Conservation (phyloP, 139 green algal genomes). For the Astrephomene gubernaculifera region DNA sequence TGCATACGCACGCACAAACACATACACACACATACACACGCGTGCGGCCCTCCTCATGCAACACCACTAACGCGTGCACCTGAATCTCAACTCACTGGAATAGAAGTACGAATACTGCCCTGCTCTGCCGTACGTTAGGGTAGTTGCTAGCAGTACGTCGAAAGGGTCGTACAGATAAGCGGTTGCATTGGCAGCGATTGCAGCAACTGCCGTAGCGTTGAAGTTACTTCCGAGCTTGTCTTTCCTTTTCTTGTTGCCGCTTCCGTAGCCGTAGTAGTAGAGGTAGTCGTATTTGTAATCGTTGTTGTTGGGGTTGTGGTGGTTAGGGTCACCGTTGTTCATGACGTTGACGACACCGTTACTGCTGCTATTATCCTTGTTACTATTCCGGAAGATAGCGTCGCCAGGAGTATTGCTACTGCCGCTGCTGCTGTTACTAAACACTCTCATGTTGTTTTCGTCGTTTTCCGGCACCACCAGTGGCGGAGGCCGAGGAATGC, state of each 20-base stretch:
- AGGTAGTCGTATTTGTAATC: neutral
- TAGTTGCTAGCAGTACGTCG: constrained; percentile 28
- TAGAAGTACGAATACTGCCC: constrained; percentile 42
- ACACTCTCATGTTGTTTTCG: neutral
- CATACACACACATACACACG: too few relatives aligned
- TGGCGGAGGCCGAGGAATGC: neutral
- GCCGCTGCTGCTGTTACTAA: neutral
- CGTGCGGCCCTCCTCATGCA: too few relatives aligned
- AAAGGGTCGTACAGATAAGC: constrained; percentile 22
- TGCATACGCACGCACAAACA: too few relatives aligned
- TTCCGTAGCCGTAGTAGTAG: neutral
- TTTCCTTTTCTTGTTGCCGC: neutral
- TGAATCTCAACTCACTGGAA: neutral
- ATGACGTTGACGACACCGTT: too few relatives aligned
- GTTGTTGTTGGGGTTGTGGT: too few relatives aligned
- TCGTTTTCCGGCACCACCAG: neutral
- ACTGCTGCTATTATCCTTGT: too few relatives aligned
- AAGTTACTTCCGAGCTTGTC: too few relatives aligned
- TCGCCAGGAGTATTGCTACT: neutral
- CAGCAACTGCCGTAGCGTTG: too few relatives aligned
- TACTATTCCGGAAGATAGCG: neutral
- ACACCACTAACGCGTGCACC: too few relatives aligned
- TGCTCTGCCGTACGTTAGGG: constrained; percentile 30
- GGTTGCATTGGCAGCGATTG: too few relatives aligned
- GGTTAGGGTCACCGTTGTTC: too few relatives aligned